phyloP scores from a whole-genome alignment of 2,329 filamentous ascomycete species.

The Colletotrichum australisinense region DNA sequence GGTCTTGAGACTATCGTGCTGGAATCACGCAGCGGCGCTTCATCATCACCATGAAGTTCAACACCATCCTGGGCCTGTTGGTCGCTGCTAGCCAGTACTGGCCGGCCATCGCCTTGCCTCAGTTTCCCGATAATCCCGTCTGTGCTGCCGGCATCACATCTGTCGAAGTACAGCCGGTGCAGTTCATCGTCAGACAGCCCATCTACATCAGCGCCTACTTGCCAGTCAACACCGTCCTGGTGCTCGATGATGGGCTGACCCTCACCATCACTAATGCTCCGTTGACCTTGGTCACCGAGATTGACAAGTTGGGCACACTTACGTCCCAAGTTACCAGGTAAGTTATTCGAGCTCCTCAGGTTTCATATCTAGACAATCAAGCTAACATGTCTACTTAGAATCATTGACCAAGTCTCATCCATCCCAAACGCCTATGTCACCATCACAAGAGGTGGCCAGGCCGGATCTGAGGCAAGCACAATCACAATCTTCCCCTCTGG shows the following conservation, averaged over 20 bases:
- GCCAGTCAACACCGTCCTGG: constrained; percentile 25
- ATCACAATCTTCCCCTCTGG: constrained; percentile 25
- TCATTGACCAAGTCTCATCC: constrained; percentile 6
- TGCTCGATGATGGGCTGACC: constrained; percentile 31
- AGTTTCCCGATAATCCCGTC: constrained; percentile 30
- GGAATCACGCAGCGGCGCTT: constrained; percentile 16
- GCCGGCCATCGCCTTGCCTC: constrained; percentile 24
- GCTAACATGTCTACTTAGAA: constrained; percentile 6
- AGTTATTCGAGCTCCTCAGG: not conserved
- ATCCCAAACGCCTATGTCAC: constrained; percentile 30
- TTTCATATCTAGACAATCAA: not conserved
- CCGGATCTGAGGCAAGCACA: constrained; percentile 25
- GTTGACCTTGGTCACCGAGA: constrained; percentile 25
- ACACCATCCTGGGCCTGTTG: constrained; percentile 12
- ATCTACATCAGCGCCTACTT: constrained; percentile 35
- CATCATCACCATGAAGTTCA: constrained; percentile 21
- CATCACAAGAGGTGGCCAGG: constrained; percentile 23
- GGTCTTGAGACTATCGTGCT: constrained; percentile 24
- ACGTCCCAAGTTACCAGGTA: constrained; percentile 26
- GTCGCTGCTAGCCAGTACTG: constrained; percentile 24
- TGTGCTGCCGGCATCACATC: constrained; percentile 33
- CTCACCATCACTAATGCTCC: constrained; percentile 32
- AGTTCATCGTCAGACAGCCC: constrained; percentile 30
- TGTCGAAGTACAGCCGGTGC: constrained; percentile 32
- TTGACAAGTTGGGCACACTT: constrained; percentile 30